Evolutionary conservation across 148 eudicot genomes (phyloP).

Genomic region (Vaccinium corymbosum): DNA sequence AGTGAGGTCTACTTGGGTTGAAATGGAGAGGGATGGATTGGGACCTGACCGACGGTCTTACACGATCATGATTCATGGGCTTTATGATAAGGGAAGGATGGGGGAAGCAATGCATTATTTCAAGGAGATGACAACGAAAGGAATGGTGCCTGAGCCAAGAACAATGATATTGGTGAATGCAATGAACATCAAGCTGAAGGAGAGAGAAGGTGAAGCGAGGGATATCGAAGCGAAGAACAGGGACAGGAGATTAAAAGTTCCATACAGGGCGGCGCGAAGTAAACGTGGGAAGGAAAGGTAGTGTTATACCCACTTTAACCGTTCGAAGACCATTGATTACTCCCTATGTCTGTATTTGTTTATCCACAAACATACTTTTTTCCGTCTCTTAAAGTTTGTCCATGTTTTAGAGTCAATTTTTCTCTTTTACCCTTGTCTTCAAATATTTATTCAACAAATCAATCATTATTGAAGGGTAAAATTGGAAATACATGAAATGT

Average conservation of each 20-base stretch:
- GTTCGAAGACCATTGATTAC: not conserved
- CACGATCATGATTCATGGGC: conserved; percentile 68
- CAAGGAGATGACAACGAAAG: conserved; percentile 59
- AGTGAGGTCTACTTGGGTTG: conserved; percentile 50
- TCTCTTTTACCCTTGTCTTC: no score
- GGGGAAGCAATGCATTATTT: conserved; percentile 53
- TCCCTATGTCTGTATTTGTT: no score
- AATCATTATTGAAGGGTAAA: no score
- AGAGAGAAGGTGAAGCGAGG: conserved; percentile 7
- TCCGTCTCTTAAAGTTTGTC: no score
- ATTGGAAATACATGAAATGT: no score
- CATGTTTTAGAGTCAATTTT: no score
- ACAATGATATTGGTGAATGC: conserved; percentile 55
- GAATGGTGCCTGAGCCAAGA: conserved; percentile 62
- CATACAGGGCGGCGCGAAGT: not conserved
- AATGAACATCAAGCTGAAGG: conserved; percentile 43
- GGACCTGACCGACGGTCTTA: conserved; percentile 82
- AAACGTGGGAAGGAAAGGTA: not conserved
- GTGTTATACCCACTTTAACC: not conserved
- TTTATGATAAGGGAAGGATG: conserved; percentile 44
- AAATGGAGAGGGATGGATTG: conserved; percentile 61
- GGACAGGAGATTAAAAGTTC: not conserved
- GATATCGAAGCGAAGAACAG: not conserved
- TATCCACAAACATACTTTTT: no score
- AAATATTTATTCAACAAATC: no score